Base-by-base conservation (phyloP, 2,329 filamentous ascomycete genomes). In the Cordyceps pruinosa region DNA sequence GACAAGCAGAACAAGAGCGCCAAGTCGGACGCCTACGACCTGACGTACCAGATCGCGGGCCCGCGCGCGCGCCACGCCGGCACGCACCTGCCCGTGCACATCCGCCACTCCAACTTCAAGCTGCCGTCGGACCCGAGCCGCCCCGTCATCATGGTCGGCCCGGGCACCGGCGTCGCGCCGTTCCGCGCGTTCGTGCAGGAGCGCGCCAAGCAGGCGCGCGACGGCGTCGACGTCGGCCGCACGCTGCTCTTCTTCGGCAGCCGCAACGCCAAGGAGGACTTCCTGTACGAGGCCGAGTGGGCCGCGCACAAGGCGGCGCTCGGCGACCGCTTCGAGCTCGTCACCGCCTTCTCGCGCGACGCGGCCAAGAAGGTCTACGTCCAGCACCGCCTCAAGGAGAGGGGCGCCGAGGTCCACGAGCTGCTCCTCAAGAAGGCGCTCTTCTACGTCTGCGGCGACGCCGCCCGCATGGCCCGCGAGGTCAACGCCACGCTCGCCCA, bases 31-130 rank as follows among this genome's bases (percentile, higher is more conserved):
- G 85, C 89, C 26, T 90, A 94, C 66, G 90, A 91, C 56, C 77
- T 93, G 59, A 90, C 86, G 56, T 99, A 97, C 72, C 82, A 90
- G 58, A 88, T 97, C 64, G 87, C 75, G 49, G 94, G 94, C 13
- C 94, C 94, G 17, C 85, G 94, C 67, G 96, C 96, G 81, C 97
- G 96, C 76, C 99, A 97, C 73, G 90, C 96, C 66, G 93, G 93
- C 60, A 87, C 97, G 60, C 92, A 95, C 68, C 87, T 97, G 25
- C 94, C 94, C 3, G 90, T 99, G 15, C 94, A 99, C 69, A 86
- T 99, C 59, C 90, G 94, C 62, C 93, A 97, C 76, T 97, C 94
- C 62, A 99, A 97, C 78, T 99, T 99, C 84, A 97, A 97, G 78
- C 84, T 99, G 30, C 94, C 94, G 9, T 97, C 94, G 17, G 92